These are phyloP conservation scores for Pseudonitzschia multistriata DNA, from an alignment of 108 stramenopile genomes.

Conservation along the genomic window DNA sequence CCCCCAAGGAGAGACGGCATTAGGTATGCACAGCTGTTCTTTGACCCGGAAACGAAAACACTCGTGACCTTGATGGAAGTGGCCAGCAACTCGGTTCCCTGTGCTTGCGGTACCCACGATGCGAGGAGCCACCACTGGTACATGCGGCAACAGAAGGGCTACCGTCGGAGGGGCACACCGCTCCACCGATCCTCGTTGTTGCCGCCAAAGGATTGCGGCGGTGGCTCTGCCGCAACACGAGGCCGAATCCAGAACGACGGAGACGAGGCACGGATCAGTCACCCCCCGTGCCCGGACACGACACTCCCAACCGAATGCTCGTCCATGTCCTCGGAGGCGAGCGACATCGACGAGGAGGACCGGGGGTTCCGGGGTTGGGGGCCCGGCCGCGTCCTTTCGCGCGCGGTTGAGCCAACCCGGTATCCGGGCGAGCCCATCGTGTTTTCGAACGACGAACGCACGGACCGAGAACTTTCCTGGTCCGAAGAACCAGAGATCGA, in stretches of 20 bases:
- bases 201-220: neutral
- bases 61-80: constrained; percentile 32
- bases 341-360: neutral
- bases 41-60: constrained; percentile 29
- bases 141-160: neutral
- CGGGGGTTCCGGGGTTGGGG: neutral
- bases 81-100: neutral
- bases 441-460: constrained; percentile 6
- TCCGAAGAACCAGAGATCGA: constrained; percentile 21
- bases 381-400: neutral
- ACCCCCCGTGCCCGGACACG: neutral
- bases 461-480: neutral
- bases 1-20: neutral
- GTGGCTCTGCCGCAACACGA: neutral
- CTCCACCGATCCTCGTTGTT: neutral
- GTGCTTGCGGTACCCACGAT: neutral
- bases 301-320: constrained; percentile 8
- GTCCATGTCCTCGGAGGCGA: constrained; percentile 12
- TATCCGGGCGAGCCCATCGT: constrained; percentile 30
- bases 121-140: neutral
- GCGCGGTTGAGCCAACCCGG: neutral
- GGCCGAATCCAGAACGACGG: neutral
- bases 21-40: constrained; percentile 32
- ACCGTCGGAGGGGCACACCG: neutral
- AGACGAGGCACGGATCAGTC: neutral